These are phyloP conservation scores for Wolfiporia cocos DNA, from an alignment of 1,284 basidiomycete species.

Conservation along the genomic window DNA sequence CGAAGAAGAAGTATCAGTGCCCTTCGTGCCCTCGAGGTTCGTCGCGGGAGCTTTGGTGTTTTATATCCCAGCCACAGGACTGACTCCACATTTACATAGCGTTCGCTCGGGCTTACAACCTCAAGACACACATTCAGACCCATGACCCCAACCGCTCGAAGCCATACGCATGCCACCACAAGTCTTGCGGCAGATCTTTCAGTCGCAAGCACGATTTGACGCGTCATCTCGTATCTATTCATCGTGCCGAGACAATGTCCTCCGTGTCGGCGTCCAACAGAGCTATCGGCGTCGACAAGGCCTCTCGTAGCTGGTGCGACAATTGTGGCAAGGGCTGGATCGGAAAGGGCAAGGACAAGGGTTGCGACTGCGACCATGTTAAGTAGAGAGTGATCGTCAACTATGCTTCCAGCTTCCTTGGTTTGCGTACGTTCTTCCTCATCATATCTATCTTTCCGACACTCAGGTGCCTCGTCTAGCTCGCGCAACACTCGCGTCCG, in stretches of 20 bases:
- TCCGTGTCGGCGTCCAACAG: slow-evolving; percentile 26
- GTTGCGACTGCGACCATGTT: slow-evolving; percentile 61
- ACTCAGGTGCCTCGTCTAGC: slow-evolving; percentile 6
- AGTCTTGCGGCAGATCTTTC: slow-evolving; percentile 78
- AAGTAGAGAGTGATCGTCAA: slow-evolving; percentile 39
- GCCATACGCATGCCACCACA: slow-evolving; percentile 78
- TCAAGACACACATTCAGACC: slow-evolving; percentile 88
- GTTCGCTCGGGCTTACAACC: slow-evolving; percentile 85
- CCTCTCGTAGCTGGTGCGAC: slow-evolving; percentile 63
- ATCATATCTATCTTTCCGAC: not conserved
- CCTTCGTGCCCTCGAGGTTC: slow-evolving; percentile 63
- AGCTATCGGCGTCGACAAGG: slow-evolving; percentile 56
- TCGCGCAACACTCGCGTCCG: slow-evolving; percentile 28
- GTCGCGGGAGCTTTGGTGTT: slow-evolving; percentile 7
- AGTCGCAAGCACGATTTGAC: slow-evolving; percentile 87
- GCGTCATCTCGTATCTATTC: slow-evolving; percentile 81
- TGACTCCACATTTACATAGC: slow-evolving; percentile 36
- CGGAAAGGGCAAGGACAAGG: slow-evolving; percentile 46
- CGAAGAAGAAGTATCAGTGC: slow-evolving; percentile 74
- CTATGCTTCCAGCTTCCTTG: slow-evolving; percentile 10
- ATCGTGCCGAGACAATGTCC: slow-evolving; percentile 56
- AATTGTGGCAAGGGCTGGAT: slow-evolving; percentile 67
- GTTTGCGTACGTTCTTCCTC: slow-evolving; percentile 24
- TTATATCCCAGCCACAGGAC: slow-evolving; percentile 7
- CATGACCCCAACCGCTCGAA: slow-evolving; percentile 85